These are phyloP conservation scores for Coemansia sp. DNA, from an alignment of 192 early-diverging fungal genomes.

Conservation along the genomic window DNA sequence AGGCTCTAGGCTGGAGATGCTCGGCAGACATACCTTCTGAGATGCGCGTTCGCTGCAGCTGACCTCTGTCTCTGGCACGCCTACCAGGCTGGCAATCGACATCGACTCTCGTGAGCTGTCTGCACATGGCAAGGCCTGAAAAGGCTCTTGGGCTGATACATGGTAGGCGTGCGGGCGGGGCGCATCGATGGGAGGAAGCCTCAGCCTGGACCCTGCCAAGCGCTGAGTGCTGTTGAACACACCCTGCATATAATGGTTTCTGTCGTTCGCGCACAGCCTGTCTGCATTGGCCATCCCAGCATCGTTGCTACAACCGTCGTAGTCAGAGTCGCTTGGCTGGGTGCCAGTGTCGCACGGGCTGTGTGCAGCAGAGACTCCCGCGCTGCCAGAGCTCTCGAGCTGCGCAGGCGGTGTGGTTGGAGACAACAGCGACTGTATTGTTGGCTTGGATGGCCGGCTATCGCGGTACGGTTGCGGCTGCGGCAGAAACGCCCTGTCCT, in stretches of 20 bases:
- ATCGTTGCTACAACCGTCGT: slow-evolving; percentile 6
- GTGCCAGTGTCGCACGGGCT: background rate
- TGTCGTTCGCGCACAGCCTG: background rate
- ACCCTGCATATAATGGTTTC: background rate
- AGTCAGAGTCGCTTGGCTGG: slow-evolving; percentile 11
- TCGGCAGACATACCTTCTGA: slow-evolving; percentile 7
- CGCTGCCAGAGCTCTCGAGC: background rate
- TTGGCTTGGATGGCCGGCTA: slow-evolving; percentile 11
- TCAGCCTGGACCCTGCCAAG: slow-evolving; percentile 1
- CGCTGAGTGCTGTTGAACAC: background rate
- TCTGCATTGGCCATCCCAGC: background rate
- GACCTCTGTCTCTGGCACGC: slow-evolving; percentile 4
- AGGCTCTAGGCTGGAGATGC: slow-evolving; percentile 11
- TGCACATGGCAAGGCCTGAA: background rate
- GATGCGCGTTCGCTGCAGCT: background rate
- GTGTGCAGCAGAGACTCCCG: background rate
- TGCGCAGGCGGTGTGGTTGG: slow-evolving; percentile 1
- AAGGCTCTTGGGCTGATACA: background rate
- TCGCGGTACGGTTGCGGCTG: background rate
- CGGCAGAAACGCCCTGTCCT: background rate
- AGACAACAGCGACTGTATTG: slow-evolving; percentile 19
- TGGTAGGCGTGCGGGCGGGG: background rate
- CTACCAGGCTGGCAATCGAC: slow-evolving; percentile 35
- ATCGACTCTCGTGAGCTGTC: slow-evolving; percentile 21
- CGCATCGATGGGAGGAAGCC: slow-evolving; percentile 19